Percentiles rank a stretch among this genome's conserved stretches.
phyloP scores from a whole-genome alignment of 1,139 yeast genomes.

The Geotrichum phurueaensis region DNA sequence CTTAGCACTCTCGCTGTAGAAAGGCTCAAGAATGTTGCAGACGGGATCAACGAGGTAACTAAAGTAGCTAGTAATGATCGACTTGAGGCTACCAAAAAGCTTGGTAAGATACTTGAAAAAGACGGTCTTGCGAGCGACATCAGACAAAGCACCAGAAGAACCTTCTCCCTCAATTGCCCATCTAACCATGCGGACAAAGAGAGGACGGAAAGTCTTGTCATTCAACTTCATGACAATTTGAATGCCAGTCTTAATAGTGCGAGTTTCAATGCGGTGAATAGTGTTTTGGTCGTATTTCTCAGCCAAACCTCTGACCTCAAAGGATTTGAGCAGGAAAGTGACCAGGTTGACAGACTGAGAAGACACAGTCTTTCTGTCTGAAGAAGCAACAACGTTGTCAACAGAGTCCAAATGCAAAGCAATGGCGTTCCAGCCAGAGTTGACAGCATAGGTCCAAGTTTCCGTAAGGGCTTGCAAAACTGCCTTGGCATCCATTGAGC shows the following conservation, averaged over 20 bases:
- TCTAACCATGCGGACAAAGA: constrained; percentile 78
- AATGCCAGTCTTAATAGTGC: constrained; percentile 68
- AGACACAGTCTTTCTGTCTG: constrained; percentile 71
- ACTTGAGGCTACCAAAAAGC: constrained; percentile 74
- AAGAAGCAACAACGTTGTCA: constrained; percentile 56
- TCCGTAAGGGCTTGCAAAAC: constrained; percentile 57
- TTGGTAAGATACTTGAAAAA: constrained; percentile 84
- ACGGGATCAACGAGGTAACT: constrained; percentile 79
- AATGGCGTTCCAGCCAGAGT: constrained; percentile 45
- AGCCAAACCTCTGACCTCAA: constrained; percentile 46
- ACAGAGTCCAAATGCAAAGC: constrained; percentile 65
- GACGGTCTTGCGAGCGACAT: constrained; percentile 39
- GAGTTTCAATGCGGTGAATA: constrained; percentile 71
- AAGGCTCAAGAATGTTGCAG: constrained; percentile 42
- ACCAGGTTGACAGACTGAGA: constrained; percentile 64
- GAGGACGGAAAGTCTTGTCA: constrained; percentile 88
- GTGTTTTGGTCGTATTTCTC: constrained; percentile 67
- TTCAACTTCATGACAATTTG: constrained; percentile 81
- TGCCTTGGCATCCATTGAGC: constrained; percentile 60
- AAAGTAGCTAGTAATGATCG: constrained; percentile 82
- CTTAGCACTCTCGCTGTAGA: constrained; percentile 13
- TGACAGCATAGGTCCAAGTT: constrained; percentile 56
- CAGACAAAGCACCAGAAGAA: constrained; percentile 38
- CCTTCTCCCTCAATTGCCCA: constrained; percentile 92
- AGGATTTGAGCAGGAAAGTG: constrained; percentile 62